Conservation (phyloP, 371 early-diverging fungal genomes). For the Syncephalastrum monosporum region DNA sequence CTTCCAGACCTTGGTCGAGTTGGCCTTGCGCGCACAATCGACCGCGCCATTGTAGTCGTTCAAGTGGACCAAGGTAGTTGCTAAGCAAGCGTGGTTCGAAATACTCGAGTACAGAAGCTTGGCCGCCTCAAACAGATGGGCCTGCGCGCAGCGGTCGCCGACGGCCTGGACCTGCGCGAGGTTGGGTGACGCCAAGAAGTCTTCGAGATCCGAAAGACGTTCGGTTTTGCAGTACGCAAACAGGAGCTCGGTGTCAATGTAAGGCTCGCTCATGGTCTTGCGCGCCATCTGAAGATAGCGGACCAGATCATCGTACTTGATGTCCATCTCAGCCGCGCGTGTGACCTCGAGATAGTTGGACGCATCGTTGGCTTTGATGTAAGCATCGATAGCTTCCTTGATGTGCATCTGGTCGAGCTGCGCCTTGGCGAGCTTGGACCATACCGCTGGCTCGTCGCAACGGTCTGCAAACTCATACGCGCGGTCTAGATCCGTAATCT, state of each 20-base stretch:
- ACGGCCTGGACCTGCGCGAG: conserved; percentile 90
- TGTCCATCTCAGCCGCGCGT: conserved; percentile 70
- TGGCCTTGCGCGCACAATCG: conserved; percentile 97
- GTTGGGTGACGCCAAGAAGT: conserved; percentile 88
- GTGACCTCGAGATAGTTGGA: conserved; percentile 91
- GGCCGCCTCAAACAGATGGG: conserved; percentile 90
- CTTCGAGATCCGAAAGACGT: conserved; percentile 89
- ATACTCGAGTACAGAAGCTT: conserved; percentile 91
- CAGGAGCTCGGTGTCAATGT: conserved; percentile 90
- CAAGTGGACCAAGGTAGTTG: conserved; percentile 92
- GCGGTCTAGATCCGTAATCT: conserved; percentile 90
- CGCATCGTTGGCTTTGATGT: conserved; percentile 92
- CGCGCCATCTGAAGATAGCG: conserved; percentile 93
- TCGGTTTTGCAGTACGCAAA: conserved; percentile 95
- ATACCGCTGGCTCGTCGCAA: conserved; percentile 86
- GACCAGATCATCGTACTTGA: conserved; percentile 91
- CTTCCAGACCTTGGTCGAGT: conserved; percentile 96
- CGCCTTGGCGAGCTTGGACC: conserved; percentile 94
- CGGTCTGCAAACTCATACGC: conserved; percentile 95
- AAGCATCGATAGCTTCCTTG: conserved; percentile 94
- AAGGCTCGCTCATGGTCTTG: conserved; percentile 88
- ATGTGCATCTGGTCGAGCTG: conserved; percentile 88
- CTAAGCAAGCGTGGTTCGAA: conserved; percentile 95
- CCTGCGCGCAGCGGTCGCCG: conserved; percentile 95
- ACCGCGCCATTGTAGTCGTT: conserved; percentile 95